phyloP scores from a whole-genome alignment of 306 rosid genomes.

The Trifolium fragiferum region DNA sequence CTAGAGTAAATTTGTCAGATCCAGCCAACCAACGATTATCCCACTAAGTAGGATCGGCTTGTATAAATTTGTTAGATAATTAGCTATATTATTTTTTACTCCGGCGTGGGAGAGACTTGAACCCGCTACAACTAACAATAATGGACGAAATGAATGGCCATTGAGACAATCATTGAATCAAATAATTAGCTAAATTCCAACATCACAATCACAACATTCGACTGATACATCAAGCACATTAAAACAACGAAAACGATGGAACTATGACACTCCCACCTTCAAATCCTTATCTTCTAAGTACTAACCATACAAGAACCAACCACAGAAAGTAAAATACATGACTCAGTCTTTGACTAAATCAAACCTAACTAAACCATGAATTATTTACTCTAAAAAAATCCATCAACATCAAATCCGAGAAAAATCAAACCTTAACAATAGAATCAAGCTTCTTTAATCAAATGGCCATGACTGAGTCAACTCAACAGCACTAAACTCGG shows the following conservation, averaged over 20 bases:
- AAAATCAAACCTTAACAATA: constrained; percentile 6
- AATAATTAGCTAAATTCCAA: constrained; percentile 13
- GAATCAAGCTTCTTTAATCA: constrained; percentile 8
- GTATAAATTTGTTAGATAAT: neutral
- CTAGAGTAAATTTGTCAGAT: neutral
- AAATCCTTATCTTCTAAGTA: constrained; percentile 12
- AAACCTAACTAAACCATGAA: constrained; percentile 17
- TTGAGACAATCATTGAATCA: too few species aligned
- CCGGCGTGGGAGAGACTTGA: too few species aligned
- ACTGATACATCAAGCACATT: neutral
- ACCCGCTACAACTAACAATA: too few species aligned
- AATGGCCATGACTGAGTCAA: constrained; percentile 19
- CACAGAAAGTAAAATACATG: constrained; percentile 6
- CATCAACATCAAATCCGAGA: constrained; percentile 36
- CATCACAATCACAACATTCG: constrained; percentile 14
- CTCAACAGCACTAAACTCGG: constrained; percentile 6
- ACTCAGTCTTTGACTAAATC: constrained; percentile 31
- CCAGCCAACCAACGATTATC: too few species aligned
- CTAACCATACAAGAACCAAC: constrained; percentile 19
- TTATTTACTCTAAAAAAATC: constrained; percentile 15
- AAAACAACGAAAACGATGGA: constrained; percentile 23
- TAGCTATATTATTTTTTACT: neutral
- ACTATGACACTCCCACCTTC: constrained; percentile 7
- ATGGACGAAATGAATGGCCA: too few species aligned
- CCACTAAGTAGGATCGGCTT: neutral